Evolutionary conservation across 208 protist species (phyloP).

Genomic region (Herpetomonas tarakana): DNA sequence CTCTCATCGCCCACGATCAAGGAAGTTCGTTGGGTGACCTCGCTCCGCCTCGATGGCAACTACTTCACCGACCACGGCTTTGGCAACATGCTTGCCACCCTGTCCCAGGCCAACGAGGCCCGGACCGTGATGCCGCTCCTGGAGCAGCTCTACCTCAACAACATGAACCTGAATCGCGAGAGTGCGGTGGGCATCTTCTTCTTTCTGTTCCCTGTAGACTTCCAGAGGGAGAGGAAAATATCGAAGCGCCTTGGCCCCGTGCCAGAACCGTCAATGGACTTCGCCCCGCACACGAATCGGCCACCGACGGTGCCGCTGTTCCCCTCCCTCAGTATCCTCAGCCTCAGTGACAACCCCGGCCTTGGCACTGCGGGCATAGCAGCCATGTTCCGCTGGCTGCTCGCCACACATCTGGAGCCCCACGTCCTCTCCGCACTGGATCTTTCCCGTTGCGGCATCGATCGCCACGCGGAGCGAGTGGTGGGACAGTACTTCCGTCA

Average conservation of each 20-base stretch:
- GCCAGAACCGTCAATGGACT: conserved; percentile 30
- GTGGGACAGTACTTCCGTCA: conserved; percentile 53
- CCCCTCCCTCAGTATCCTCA: conserved; percentile 60
- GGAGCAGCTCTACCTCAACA: conserved; percentile 74
- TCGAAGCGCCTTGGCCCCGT: conserved; percentile 12
- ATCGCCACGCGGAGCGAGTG: conserved; percentile 18
- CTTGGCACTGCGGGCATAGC: conserved; percentile 54
- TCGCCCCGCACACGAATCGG: conserved; percentile 21
- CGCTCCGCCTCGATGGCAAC: conserved; percentile 77
- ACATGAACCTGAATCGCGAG: conserved; percentile 72
- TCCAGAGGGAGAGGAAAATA: conserved; percentile 2
- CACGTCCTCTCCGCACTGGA: conserved; percentile 52
- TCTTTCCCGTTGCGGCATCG: conserved; percentile 69
- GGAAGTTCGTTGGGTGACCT: conserved; percentile 71
- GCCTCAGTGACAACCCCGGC: conserved; percentile 73
- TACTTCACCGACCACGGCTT: conserved; percentile 80
- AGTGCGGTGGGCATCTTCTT: conserved; percentile 55
- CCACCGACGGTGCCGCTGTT: conserved; percentile 47
- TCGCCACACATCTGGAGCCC: conserved; percentile 51
- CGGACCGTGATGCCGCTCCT: conserved; percentile 51
- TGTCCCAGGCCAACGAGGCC: conserved; percentile 55
- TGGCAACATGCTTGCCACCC: conserved; percentile 57
- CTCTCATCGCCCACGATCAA: conserved; percentile 43
- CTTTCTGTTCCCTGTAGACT: conserved; percentile 71
- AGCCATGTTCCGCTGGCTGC: conserved; percentile 48